A percentile compares a stretch with the other conserved stretches of the same genome.
Conservation (phyloP, 2,329 filamentous ascomycete species). For the Ascochyta koolunga region DNA sequence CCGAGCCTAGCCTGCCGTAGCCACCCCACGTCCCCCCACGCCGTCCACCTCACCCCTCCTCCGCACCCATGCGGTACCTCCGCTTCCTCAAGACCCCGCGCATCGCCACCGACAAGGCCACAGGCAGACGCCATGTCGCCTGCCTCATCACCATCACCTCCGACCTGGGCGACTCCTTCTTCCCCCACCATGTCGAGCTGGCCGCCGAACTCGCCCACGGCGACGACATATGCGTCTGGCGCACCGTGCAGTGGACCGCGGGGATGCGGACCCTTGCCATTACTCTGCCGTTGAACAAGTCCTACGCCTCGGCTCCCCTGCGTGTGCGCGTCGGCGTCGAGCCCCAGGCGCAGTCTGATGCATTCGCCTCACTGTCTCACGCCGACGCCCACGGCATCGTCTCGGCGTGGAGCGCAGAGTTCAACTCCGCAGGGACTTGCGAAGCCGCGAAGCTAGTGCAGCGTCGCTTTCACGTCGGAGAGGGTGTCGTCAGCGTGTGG, state of each 20-base stretch:
- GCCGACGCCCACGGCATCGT: slow-evolving; percentile 55
- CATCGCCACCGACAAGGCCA: slow-evolving; percentile 46
- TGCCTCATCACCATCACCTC: slow-evolving; percentile 68
- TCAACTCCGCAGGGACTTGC: slow-evolving; percentile 46
- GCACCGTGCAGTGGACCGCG: slow-evolving; percentile 52
- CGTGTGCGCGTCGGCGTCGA: slow-evolving; percentile 50
- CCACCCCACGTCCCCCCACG: slow-evolving; percentile 11
- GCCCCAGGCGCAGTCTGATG: slow-evolving; percentile 33
- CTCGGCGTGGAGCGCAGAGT: slow-evolving; percentile 62
- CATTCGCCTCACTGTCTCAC: slow-evolving; percentile 31
- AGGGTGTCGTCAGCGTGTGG: slow-evolving; percentile 57
- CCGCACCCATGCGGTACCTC: slow-evolving; percentile 59
- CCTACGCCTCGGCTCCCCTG: slow-evolving; percentile 47
- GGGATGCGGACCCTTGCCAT: slow-evolving; percentile 54
- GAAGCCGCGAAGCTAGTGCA: slow-evolving; percentile 61
- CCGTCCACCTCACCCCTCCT: background rate
- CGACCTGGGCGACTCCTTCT: slow-evolving; percentile 70
- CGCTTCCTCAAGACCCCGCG: slow-evolving; percentile 71
- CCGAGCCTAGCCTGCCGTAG: background rate
- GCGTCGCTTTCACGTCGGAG: slow-evolving; percentile 57
- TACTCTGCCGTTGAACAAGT: slow-evolving; percentile 49
- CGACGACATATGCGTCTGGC: slow-evolving; percentile 50
- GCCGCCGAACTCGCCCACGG: slow-evolving; percentile 46
- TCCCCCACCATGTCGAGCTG: slow-evolving; percentile 56
- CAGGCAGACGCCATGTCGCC: slow-evolving; percentile 19